phyloP scores from a whole-genome alignment of 1,284 basidiomycete genomes.

The Puccinia triticina region DNA sequence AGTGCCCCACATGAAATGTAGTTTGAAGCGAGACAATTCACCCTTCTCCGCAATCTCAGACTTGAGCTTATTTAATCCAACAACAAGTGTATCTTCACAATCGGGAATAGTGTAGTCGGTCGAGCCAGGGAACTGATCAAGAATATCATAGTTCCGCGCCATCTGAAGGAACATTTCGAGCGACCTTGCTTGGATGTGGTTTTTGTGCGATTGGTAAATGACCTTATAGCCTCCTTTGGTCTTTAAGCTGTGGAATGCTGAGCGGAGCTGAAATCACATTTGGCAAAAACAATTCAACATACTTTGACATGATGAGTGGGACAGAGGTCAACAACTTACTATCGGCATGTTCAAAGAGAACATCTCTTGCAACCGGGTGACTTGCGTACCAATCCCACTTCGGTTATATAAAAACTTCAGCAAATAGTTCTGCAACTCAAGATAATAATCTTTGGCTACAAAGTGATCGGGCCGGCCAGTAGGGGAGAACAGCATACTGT shows the following conservation, averaged over 20 bases:
- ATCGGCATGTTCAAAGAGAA: no score
- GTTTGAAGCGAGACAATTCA: neutral
- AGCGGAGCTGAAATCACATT: neutral
- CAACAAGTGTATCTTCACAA: neutral
- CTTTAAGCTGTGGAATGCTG: neutral
- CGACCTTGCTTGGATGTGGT: neutral
- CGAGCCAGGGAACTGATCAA: neutral
- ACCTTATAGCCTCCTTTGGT: neutral
- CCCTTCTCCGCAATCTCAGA: neutral
- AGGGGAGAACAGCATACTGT: neutral
- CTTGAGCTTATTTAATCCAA: neutral
- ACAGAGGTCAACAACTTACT: no score
- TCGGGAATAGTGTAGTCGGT: neutral
- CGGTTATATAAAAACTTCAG: neutral
- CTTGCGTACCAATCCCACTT: neutral
- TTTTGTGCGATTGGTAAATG: neutral
- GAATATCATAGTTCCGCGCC: neutral
- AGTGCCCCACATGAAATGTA: neutral
- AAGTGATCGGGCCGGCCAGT: no score
- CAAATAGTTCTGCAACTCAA: neutral
- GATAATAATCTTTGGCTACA: neutral
- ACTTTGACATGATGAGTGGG: neutral
- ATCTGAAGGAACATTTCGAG: neutral
- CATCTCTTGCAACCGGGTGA: neutral
- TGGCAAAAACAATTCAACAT: neutral